Conservation (phyloP, 2,329 filamentous ascomycete species). For the Penicillium sp. region DNA sequence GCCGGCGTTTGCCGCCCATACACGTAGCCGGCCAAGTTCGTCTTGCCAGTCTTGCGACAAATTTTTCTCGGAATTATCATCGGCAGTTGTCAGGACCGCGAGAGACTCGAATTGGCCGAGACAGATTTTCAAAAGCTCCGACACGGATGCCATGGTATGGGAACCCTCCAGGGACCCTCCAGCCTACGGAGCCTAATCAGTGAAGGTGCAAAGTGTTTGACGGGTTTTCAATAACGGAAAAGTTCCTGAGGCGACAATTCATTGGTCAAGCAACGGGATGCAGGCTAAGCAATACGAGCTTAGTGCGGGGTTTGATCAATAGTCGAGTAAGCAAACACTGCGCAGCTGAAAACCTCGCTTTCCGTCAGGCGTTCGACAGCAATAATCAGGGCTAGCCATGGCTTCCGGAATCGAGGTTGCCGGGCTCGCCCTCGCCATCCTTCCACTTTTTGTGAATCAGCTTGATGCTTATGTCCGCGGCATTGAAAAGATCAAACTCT, state of each 20-base stretch:
- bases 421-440: constrained; percentile 24
- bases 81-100: not conserved
- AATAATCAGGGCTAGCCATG: not conserved
- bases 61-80: not conserved
- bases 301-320: not conserved
- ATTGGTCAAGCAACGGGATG: no score
- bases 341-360: not conserved
- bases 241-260: no score
- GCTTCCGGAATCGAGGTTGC: constrained; percentile 14
- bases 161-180: not conserved
- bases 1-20: constrained; percentile 40
- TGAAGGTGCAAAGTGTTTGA: no score
- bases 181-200: no score
- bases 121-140: not conserved
- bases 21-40: constrained; percentile 24
- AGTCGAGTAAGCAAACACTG: not conserved
- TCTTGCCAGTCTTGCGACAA: constrained; percentile 16
- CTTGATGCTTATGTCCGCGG: constrained; percentile 25
- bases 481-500: constrained; percentile 18
- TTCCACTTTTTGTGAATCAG: constrained; percentile 30
- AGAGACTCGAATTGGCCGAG: not conserved
- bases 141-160: not conserved
- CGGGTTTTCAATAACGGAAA: no score
- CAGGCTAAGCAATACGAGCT: no score
- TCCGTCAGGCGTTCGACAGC: no score